These are phyloP conservation scores for Flaveria robusta DNA, from an alignment of 129 eudicot genomes.

Conservation along the genomic window DNA sequence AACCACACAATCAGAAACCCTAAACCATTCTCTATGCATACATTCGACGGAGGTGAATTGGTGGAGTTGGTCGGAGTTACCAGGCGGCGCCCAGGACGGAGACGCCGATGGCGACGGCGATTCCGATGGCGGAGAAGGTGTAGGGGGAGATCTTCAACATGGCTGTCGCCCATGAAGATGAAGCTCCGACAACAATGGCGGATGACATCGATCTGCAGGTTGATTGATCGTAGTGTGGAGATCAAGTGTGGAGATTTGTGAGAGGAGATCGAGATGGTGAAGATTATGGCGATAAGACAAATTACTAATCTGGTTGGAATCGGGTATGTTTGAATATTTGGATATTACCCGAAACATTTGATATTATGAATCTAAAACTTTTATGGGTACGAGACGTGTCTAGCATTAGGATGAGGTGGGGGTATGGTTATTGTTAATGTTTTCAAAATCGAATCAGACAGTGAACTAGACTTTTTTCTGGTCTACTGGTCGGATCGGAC, in stretches of 20 bases:
- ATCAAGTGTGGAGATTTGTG: conserved; percentile 11
- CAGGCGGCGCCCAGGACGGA: conserved; percentile 88
- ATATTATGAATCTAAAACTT: no score
- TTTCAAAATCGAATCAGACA: no score
- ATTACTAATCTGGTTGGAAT: not conserved
- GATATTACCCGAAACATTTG: not conserved
- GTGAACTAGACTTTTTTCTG: no score
- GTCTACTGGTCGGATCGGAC: no score
- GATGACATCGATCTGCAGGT: conserved; percentile 34
- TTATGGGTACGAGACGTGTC: no score
- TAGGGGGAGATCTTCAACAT: conserved; percentile 77
- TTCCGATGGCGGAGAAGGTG: conserved; percentile 79
- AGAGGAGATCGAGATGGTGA: not conserved
- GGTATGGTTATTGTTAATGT: no score
- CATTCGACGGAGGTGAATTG: not conserved
- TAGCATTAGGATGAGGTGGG: no score
- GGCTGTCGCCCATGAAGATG: conserved; percentile 71
- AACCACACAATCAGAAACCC: not conserved
- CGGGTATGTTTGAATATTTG: not conserved
- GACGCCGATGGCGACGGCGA: conserved; percentile 81
- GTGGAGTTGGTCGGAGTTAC: conserved; percentile 18
- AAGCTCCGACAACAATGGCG: conserved; percentile 42
- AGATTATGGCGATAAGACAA: conserved; percentile 4
- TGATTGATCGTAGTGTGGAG: conserved; percentile 1
- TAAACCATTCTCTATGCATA: not conserved